phyloP scores from a whole-genome alignment of 2,329 filamentous ascomycete species.

The Graphilbum fragrans region DNA sequence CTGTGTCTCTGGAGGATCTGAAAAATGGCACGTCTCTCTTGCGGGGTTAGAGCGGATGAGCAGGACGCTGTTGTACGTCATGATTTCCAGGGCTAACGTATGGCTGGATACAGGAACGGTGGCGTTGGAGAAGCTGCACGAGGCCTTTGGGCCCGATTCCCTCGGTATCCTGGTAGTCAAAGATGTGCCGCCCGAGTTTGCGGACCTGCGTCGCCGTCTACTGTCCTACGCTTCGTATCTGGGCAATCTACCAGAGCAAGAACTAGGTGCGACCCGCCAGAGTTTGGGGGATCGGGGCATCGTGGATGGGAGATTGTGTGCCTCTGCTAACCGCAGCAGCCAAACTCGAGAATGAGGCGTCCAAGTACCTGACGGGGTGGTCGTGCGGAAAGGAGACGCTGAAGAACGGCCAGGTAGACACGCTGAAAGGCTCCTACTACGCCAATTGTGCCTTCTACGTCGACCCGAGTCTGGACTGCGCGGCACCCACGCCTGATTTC shows the following conservation, averaged over 20 bases:
- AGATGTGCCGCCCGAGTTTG: constrained; percentile 63
- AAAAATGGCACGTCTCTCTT: constrained; percentile 5
- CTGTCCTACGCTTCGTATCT: constrained; percentile 85
- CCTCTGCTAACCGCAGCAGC: constrained; percentile 19
- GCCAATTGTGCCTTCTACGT: constrained; percentile 74
- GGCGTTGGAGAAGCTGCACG: constrained; percentile 54
- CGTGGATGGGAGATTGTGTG: not conserved
- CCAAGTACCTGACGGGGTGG: constrained; percentile 62
- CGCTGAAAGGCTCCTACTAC: constrained; percentile 73
- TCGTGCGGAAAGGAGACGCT: constrained; percentile 73
- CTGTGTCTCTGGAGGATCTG: constrained; percentile 11
- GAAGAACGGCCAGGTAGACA: constrained; percentile 66
- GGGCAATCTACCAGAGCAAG: constrained; percentile 60
- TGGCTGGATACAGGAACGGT: constrained; percentile 41
- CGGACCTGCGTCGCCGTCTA: constrained; percentile 56
- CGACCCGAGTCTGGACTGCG: constrained; percentile 47
- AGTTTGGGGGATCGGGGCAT: not conserved
- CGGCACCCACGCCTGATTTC: constrained; percentile 46
- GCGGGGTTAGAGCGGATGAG: not conserved
- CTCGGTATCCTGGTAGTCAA: constrained; percentile 90
- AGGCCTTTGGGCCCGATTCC: constrained; percentile 82
- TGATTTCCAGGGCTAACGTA: no score
- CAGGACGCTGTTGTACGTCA: not conserved
- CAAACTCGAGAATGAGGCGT: constrained; percentile 44
- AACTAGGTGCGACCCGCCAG: constrained; percentile 48